Evolutionary conservation across 495 filamentous ascomycete species (phyloP).

Genomic region (Bacidia rubella): DNA sequence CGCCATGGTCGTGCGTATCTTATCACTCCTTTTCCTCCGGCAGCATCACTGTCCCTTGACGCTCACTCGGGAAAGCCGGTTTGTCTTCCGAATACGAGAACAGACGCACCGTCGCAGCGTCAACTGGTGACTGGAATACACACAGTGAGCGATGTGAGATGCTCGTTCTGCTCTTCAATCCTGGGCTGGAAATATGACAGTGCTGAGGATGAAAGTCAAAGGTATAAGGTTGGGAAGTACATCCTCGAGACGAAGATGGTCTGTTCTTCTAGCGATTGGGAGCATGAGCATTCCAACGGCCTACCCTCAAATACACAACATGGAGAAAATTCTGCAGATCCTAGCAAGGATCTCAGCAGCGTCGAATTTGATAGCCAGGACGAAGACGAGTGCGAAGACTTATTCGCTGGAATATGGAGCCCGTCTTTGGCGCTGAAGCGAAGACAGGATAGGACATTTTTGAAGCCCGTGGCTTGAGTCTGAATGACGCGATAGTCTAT

Average conservation of each 20-base stretch:
- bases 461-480: background rate
- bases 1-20: conserved; percentile 91
- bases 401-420: conserved; percentile 83
- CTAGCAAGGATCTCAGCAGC: conserved; percentile 19
- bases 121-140: conserved; percentile 69
- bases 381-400: conserved; percentile 88
- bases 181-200: conserved; percentile 92
- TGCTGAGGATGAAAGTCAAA: conserved; percentile 65
- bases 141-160: conserved; percentile 43
- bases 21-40: conserved; percentile 35
- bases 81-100: conserved; percentile 41
- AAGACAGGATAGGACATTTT: conserved; percentile 41
- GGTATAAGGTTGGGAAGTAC: conserved; percentile 91
- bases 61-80: conserved; percentile 23
- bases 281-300: conserved; percentile 29
- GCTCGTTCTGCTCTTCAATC: conserved; percentile 49
- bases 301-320: conserved; percentile 5
- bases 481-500: background rate
- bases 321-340: background rate
- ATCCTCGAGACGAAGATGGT: conserved; percentile 81
- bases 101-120: conserved; percentile 50
- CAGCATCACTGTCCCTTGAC: conserved; percentile 20
- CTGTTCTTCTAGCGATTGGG: conserved; percentile 52
- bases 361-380: conserved; percentile 81
- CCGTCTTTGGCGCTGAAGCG: conserved; percentile 50